Conservation (phyloP, 345 rosid species). For the Ceriops decandra region DNA sequence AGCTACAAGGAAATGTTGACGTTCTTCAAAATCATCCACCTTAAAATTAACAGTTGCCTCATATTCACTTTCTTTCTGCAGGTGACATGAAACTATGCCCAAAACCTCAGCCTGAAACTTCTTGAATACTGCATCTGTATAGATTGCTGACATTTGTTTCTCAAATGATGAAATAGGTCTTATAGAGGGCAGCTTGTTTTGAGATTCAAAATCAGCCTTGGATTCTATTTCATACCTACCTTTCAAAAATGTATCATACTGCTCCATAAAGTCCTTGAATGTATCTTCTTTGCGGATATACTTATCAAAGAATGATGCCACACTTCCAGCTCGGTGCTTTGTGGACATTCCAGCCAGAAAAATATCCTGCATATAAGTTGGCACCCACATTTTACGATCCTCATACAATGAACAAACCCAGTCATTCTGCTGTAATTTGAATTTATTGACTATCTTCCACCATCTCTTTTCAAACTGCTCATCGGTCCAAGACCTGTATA, state of each 20-base stretch:
- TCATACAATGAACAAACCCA: conserved; percentile 37
- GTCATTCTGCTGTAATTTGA: conserved; percentile 29
- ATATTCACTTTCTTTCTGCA: conserved; percentile 31
- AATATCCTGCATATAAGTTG: conserved; percentile 29
- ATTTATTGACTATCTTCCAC: conserved; percentile 39
- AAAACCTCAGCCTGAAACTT: conserved; percentile 43
- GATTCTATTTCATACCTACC: conserved; percentile 34
- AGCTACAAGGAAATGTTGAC: conserved; percentile 22
- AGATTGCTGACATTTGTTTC: conserved; percentile 35
- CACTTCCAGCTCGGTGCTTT: conserved; percentile 27
- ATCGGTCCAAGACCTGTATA: conserved; percentile 34
- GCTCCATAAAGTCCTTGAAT: conserved; percentile 39
- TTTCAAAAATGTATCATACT: conserved; percentile 24
- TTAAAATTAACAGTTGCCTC: conserved; percentile 24
- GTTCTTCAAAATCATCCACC: conserved; percentile 36
- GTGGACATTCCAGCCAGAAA: conserved; percentile 42
- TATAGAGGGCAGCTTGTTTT: conserved; percentile 21
- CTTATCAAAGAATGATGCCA: conserved; percentile 37
- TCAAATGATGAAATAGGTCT: conserved; percentile 37
- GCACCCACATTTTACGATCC: conserved; percentile 42
- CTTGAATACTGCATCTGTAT: conserved; percentile 39
- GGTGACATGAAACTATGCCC: conserved; percentile 38
- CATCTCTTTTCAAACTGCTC: conserved; percentile 43
- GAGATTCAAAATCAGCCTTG: conserved; percentile 26
- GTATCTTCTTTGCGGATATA: conserved; percentile 25